Percentiles rank a stretch among this genome's conserved stretches.
Conservation (phyloP, 2,329 filamentous ascomycete species). For the Didymella pomorum region DNA sequence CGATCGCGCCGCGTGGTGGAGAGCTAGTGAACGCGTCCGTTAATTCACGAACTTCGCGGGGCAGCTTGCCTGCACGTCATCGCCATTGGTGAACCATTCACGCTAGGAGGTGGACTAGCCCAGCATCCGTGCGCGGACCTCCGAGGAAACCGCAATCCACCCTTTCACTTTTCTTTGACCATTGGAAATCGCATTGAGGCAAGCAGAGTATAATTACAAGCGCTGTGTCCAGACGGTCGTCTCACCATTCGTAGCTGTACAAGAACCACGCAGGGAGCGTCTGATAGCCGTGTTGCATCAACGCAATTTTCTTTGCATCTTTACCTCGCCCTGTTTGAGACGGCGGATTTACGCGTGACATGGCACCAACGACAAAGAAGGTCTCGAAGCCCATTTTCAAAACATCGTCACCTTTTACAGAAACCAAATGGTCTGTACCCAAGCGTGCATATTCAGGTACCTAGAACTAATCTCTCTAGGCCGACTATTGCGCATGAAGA, state of each 20-base stretch:
- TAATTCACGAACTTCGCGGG: constrained; percentile 21
- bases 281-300: background rate
- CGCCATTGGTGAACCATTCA: constrained; percentile 12
- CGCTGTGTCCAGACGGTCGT: background rate
- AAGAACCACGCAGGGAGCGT: background rate
- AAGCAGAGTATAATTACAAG: background rate
- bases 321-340: background rate
- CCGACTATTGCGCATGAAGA: constrained; percentile 65
- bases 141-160: constrained; percentile 11
- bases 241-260: background rate
- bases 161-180: background rate
- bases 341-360: constrained; percentile 11
- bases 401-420: constrained; percentile 71
- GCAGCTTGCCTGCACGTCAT: constrained; percentile 16
- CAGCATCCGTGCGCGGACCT: constrained; percentile 10
- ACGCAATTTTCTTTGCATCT: background rate
- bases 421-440: constrained; percentile 64
- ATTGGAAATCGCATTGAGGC: background rate
- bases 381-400: constrained; percentile 65
- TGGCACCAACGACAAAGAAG: constrained; percentile 39
- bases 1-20: constrained; percentile 83
- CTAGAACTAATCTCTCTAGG: constrained; percentile 56
- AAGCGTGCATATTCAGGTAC: background rate
- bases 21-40: constrained; percentile 58
- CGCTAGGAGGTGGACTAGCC: constrained; percentile 1